Evolutionary conservation across 2,329 filamentous ascomycete species (phyloP).

Genomic region (Ceratocystis colombiana): DNA sequence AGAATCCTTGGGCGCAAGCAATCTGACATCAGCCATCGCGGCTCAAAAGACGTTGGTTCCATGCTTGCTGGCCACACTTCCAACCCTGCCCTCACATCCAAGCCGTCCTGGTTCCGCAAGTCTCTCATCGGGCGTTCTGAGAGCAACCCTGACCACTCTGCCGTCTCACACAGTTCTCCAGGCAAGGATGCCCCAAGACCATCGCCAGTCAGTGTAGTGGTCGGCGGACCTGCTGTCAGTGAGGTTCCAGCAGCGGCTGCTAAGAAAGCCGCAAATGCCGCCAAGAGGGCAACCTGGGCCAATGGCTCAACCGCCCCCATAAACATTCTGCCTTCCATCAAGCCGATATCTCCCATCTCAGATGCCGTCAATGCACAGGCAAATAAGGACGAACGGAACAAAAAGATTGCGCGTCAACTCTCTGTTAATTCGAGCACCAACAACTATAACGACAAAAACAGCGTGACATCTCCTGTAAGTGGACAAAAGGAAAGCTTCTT

Average conservation of each 20-base stretch:
- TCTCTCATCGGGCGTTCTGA: constrained; percentile 78
- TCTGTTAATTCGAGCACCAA: constrained; percentile 88
- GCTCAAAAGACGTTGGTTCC: constrained; percentile 47
- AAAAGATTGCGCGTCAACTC: constrained; percentile 91
- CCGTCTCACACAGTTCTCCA: constrained; percentile 19
- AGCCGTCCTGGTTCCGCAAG: constrained; percentile 94
- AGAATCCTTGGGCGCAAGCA: constrained; percentile 80
- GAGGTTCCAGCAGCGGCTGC: constrained; percentile 37
- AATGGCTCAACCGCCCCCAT: constrained; percentile 80
- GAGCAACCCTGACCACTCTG: constrained; percentile 32
- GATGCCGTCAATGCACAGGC: constrained; percentile 86
- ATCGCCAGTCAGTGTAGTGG: constrained; percentile 33
- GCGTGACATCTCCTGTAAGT: constrained; percentile 63
- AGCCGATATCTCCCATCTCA: constrained; percentile 90
- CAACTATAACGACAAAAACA: constrained; percentile 73
- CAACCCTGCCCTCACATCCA: constrained; percentile 45
- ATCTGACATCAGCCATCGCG: constrained; percentile 64
- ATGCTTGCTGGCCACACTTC: constrained; percentile 29
- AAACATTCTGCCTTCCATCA: constrained; percentile 88
- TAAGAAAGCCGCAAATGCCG: constrained; percentile 36
- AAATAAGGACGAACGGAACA: constrained; percentile 50
- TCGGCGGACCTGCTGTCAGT: constrained; percentile 33
- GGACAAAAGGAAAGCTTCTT: constrained; percentile 95
- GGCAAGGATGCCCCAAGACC: constrained; percentile 42
- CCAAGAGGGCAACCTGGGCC: constrained; percentile 88